These are phyloP conservation scores for Rugonectria rugulosa DNA, from an alignment of 2,329 filamentous ascomycete genomes.

Conservation along the genomic window DNA sequence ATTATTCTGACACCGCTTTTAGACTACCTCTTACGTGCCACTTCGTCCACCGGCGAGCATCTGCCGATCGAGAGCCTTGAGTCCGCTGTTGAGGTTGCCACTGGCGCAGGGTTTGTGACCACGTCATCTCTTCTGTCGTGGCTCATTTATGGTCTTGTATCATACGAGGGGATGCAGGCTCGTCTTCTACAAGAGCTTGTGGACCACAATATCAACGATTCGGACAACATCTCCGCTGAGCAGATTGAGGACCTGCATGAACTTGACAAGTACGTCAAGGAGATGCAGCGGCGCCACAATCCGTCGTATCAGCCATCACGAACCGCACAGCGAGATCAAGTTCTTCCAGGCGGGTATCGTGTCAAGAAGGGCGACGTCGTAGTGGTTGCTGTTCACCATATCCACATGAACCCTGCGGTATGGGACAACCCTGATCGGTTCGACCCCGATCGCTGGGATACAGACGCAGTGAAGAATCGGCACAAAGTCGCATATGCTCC, in stretches of 20 bases:
- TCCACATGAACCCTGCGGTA: conserved; percentile 60
- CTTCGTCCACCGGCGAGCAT: conserved; percentile 62
- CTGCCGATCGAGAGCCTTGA: conserved; percentile 49
- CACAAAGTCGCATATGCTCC: conserved; percentile 63
- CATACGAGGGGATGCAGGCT: conserved; percentile 64
- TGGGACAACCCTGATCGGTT: conserved; percentile 68
- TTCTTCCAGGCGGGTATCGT: conserved; percentile 66
- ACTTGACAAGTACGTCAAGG: conserved; percentile 67
- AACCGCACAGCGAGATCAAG: conserved; percentile 61
- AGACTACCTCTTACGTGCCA: conserved; percentile 62
- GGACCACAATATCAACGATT: conserved; percentile 53
- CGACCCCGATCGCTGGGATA: conserved; percentile 67
- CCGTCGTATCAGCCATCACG: conserved; percentile 68
- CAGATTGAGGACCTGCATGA: conserved; percentile 56
- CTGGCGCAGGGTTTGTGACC: conserved; percentile 67
- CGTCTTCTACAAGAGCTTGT: conserved; percentile 65
- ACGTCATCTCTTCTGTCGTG: conserved; percentile 66
- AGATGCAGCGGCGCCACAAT: conserved; percentile 66
- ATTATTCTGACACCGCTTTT: conserved; percentile 22
- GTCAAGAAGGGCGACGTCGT: conserved; percentile 60
- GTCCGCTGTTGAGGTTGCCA: conserved; percentile 55
- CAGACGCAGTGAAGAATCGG: conserved; percentile 58
- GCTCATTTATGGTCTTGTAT: conserved; percentile 61
- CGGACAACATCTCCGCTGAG: conserved; percentile 56
- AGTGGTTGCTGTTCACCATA: conserved; percentile 60